Evolutionary conservation across 345 rosid genomes (phyloP).

Genomic region (Capsella bursapastoris): DNA sequence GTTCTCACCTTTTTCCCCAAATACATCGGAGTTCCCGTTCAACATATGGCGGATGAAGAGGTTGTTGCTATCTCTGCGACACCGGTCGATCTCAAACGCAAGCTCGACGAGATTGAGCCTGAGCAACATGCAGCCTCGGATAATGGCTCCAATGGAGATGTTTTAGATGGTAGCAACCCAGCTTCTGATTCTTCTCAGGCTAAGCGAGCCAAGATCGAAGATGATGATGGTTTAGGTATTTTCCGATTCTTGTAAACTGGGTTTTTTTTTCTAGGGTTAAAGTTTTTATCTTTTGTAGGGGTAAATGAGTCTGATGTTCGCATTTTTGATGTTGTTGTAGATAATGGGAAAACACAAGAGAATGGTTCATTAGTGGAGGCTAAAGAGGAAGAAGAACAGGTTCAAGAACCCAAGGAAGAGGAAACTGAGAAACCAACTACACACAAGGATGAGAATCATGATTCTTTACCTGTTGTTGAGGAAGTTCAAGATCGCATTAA

Average conservation of each 20-base stretch:
- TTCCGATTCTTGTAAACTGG: not conserved
- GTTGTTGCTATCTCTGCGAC: slow-evolving; percentile 47
- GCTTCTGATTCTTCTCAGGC: slow-evolving; percentile 50
- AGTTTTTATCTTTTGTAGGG: not conserved
- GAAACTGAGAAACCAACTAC: slow-evolving; percentile 34
- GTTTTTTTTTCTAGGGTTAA: not conserved
- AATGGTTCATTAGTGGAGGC: slow-evolving; percentile 23
- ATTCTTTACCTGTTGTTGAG: slow-evolving; percentile 27
- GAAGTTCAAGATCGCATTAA: slow-evolving; percentile 25
- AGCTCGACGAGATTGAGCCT: slow-evolving; percentile 61
- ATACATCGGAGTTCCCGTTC: not conserved
- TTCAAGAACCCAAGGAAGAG: slow-evolving; percentile 29
- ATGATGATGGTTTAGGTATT: slow-evolving; percentile 55
- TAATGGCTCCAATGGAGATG: slow-evolving; percentile 20
- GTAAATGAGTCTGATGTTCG: not conserved
- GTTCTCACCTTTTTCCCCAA: not conserved
- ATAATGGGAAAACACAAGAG: slow-evolving; percentile 36
- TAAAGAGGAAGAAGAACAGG: slow-evolving; percentile 25
- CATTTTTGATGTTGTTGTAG: not conserved
- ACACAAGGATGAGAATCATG: slow-evolving; percentile 26
- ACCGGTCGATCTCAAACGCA: slow-evolving; percentile 70
- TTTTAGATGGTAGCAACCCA: slow-evolving; percentile 27
- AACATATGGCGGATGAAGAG: slow-evolving; percentile 69
- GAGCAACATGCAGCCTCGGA: slow-evolving; percentile 16
- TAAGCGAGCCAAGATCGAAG: slow-evolving; percentile 65